These are phyloP conservation scores for Puccinia brachypodii DNA, from an alignment of 1,284 basidiomycete species.

Conservation along the genomic window DNA sequence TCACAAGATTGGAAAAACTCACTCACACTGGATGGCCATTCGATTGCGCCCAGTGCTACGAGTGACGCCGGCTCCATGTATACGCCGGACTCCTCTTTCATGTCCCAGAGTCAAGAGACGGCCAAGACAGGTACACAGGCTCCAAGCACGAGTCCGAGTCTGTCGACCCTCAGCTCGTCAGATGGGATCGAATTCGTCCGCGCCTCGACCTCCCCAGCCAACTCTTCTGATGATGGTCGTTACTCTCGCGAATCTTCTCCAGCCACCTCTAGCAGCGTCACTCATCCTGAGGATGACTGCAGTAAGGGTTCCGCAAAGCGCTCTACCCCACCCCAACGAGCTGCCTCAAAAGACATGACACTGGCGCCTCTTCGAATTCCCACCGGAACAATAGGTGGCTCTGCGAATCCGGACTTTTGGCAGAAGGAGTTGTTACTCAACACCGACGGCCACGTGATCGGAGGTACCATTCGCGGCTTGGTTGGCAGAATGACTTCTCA, in stretches of 20 bases:
- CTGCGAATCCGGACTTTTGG: conserved; percentile 65
- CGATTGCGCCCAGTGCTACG: not conserved
- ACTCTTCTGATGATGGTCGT: conserved; percentile 23
- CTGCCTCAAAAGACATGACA: not conserved
- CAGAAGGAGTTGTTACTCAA: conserved; percentile 85
- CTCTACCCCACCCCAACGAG: not conserved
- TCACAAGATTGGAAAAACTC: conserved; percentile 17
- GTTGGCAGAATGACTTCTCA: conserved; percentile 97
- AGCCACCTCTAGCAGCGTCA: conserved; percentile 18
- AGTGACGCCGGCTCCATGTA: not conserved
- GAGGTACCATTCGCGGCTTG: conserved; percentile 81
- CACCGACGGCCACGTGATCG: conserved; percentile 81
- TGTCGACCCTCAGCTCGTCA: not conserved
- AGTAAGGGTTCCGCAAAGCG: not conserved
- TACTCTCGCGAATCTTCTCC: conserved; percentile 31
- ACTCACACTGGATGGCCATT: not conserved
- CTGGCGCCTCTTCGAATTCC: not conserved
- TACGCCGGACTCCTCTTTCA: not conserved
- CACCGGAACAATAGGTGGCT: not conserved
- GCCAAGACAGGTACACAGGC: not conserved
- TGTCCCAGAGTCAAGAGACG: not conserved
- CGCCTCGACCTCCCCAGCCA: conserved; percentile 7
- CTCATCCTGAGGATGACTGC: not conserved
- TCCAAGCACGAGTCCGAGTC: conserved; percentile 16
- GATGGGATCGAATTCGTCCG: conserved; percentile 22